These are phyloP conservation scores for Aspergillus ibericus DNA, from an alignment of 2,329 filamentous ascomycete genomes.

Conservation along the genomic window DNA sequence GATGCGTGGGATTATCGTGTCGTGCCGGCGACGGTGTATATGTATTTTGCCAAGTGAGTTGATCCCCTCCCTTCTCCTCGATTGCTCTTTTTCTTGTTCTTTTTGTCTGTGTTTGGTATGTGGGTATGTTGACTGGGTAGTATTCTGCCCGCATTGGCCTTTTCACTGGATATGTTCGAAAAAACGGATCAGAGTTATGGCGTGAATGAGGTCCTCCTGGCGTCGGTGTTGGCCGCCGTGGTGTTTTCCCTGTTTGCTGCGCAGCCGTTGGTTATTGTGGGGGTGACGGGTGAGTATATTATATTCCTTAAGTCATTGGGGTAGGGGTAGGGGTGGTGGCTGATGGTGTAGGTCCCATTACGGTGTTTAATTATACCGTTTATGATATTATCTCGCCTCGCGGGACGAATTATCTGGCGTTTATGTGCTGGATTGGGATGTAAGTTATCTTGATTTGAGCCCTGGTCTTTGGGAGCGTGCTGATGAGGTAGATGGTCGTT, in stretches of 20 bases:
- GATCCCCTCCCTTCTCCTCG: not conserved
- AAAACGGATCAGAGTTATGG: conserved; percentile 83
- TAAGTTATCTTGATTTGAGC: conserved; percentile 37
- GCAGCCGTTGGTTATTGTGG: conserved; percentile 86
- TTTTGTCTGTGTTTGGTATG: no score
- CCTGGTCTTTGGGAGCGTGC: no score
- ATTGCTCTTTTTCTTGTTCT: no score
- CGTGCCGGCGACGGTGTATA: conserved; percentile 82
- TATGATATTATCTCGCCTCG: conserved; percentile 81
- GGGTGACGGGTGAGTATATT: conserved; percentile 68
- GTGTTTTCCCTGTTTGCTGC: conserved; percentile 78
- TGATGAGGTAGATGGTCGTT: conserved; percentile 66
- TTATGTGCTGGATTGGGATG: conserved; percentile 90
- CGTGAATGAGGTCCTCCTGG: conserved; percentile 86
- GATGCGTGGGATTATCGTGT: conserved; percentile 92
- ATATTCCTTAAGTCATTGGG: no score
- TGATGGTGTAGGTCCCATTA: conserved; percentile 66
- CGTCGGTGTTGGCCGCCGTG: conserved; percentile 77
- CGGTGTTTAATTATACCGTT: conserved; percentile 91
- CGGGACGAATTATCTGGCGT: conserved; percentile 78
- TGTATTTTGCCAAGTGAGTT: conserved; percentile 89
- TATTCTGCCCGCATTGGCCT: conserved; percentile 82
- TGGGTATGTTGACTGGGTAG: conserved; percentile 46
- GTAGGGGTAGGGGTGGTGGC: no score
- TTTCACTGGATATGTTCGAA: conserved; percentile 90